Percentiles rank a stretch among this genome's conserved stretches.
Evolutionary conservation across 495 filamentous ascomycete species (phyloP).

Genomic region (Penicillium odoratum): DNA sequence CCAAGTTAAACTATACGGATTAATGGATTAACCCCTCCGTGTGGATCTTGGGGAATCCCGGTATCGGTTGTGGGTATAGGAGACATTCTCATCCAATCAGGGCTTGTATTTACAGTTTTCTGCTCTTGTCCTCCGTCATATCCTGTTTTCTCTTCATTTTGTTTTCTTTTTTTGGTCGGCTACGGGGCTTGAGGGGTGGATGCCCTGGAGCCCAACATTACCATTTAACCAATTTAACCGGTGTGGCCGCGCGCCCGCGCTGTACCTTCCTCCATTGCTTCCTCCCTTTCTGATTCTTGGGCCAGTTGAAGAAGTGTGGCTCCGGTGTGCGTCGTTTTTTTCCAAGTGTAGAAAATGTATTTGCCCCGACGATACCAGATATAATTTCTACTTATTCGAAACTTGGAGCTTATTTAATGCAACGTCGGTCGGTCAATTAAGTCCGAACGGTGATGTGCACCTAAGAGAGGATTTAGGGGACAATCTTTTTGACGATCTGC

Average conservation of each 20-base stretch:
- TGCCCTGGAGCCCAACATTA: constrained; percentile 6
- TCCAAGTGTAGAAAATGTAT: constrained; percentile 10
- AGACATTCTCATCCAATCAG: constrained; percentile 13
- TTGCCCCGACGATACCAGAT: too few relatives aligned
- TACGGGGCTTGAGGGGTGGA: neutral
- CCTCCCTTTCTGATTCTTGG: neutral
- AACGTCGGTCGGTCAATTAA: neutral
- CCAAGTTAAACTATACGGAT: constrained; percentile 9
- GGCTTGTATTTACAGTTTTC: neutral
- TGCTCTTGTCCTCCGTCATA: constrained; percentile 1
- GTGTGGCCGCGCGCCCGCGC: neutral
- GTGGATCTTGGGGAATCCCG: constrained; percentile 13
- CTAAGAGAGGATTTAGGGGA: constrained; percentile 24
- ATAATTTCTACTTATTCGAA: too few relatives aligned
- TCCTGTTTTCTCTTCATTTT: neutral
- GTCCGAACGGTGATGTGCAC: constrained; percentile 20
- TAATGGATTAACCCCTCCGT: constrained; percentile 13
- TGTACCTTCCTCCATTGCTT: constrained; percentile 1
- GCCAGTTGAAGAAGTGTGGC: neutral
- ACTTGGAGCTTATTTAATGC: neutral
- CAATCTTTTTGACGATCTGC: constrained; percentile 43
- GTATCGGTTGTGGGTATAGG: constrained; percentile 21
- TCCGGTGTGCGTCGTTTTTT: constrained; percentile 1
- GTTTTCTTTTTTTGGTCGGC: neutral
- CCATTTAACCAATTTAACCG: constrained; percentile 8